Evolutionary conservation across 331 rosid species (phyloP), one percentile per base, ranked within the genome.

Genomic region (Rosa hybrid): DNA sequence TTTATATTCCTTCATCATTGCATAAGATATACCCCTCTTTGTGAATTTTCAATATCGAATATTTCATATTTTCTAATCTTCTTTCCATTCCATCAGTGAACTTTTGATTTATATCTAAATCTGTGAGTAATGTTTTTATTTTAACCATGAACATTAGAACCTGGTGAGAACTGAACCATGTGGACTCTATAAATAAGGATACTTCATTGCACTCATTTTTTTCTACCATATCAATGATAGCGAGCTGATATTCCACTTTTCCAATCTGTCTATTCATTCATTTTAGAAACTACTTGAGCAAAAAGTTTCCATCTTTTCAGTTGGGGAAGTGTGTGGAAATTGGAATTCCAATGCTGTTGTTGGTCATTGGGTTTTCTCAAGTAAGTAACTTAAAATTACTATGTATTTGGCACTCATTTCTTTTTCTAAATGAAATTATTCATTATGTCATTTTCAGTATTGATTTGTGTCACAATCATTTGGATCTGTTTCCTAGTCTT

Each of bases 251-350:
- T 71, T 27, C 34, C 80, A 20, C 65, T 76, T 68, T 59, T 60
- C 8, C 13, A 51, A 21, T 64, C 1, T 76, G 51, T 71, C 25
- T 78, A 1, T 54, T n/a, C 44, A 27, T 54, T 73, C 60, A 38
- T 30, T 64, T 60, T 42, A 49, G 41, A 67, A 38, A 63, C 76
- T 73, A 30, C 38, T 39, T 56, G 71, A 72, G 45, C 72, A 54
- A 42, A 42, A 77, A 13, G 14, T 57, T 42, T 51, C 71, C 14
- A 41, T 64, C n/a, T 80, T 85, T 81, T 85, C 97, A 95, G 99
- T 65, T 95, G 85, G 99, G 99, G 30, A 86, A 87, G 76, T 95
- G 99, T 54, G 94, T 95, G 71, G 99, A 95, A 89, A 90, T 95
- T 79, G 99, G 98, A 48, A 69, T 95, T 81, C 99, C 98, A 13